Evolutionary conservation across 805 yeast species (phyloP), one percentile per base, ranked within the genome.

Genomic region (Lipomyces sp.): DNA sequence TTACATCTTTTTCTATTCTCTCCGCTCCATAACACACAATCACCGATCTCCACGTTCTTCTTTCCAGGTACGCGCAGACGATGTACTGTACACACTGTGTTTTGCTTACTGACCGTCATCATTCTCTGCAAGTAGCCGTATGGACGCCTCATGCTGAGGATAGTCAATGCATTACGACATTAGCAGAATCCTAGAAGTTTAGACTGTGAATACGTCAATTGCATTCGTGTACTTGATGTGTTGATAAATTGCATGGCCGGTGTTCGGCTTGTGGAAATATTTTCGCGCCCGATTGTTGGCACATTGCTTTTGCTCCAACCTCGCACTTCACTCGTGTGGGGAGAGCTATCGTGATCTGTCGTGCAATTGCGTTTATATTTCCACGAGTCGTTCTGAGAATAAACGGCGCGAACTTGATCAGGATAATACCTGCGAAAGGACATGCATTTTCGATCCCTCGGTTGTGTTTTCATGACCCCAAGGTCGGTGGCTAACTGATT

Each of bases 341-440:
- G 47, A 35, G 47, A 18, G 45, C 14, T 16, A 16, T 43, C 6
- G 29, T 24, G 19, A 21, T n/a, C 14, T 24, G 13, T 24, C 47
- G 8, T 6, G 14, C 11, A 5, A 48, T 33, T 24, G 26, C 4
- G 24, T 8, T 10, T 14, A 19, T 8, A 41, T 26, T 23, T 14
- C 18, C 21, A 34, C 16, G 36, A 34, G 39, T 40, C 46, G 52
- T 19, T 46, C 74, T 70, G 74, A 70, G 73, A 70, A 59, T 61
- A 70, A 47, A 70, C 74, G 72, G 74, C 63, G 24, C 57, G 71
- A 68, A 70, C 74, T 70, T 70, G 74, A 70, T 63, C 74, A 69
- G 70, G 74, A 63, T 69, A 67, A 68, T 63, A 65, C 74, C 70
- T 69, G 74, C 74, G 74, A 51, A 64, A 69, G 73, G 65, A 69